Evolutionary conservation across 306 rosid species (phyloP), one percentile per base, ranked within the genome.

Genomic region (Cyclanthera cordifolia): DNA sequence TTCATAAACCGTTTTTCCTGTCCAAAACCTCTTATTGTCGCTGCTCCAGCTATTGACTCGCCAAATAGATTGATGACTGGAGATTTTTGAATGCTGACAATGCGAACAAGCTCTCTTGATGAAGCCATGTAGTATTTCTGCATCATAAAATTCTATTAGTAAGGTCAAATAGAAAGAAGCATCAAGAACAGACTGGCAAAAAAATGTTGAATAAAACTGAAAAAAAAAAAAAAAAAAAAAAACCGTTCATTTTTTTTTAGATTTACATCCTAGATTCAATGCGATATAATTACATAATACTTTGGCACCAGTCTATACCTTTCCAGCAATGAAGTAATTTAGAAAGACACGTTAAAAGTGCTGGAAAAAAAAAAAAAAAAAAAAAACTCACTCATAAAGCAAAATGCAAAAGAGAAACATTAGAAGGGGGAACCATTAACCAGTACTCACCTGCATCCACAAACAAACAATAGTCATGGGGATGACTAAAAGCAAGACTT

Each of bases 71-170:
- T 74, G 70, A 93, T 87, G 37, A 93, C 74, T 55, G 99, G 99
- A 80, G 99, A 93, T 80, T 93, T 93, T 81, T 90, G 99, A 71
- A 93, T 93, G 86, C 99, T 93, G 45, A 93, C 95, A 69, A 93
- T 93, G 48, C 99, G 97, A 56, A 93, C 99, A 75, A 93, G 81
- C 78, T 93, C 99, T 78, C 99, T 90, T 39, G 99, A 93, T 58
- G 99, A 93, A 77, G 99, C 86, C 99, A 93, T 93, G 85, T 93
- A 93, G 86, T 93, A 93, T 86, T 93, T 93, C 99, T 93, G 81
- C 79, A 77, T 52, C 2, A 6, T 37, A 57, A 68, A 78, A 56
- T 28, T 63, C 70, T 70, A 28, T 71, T 57, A 63, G 49, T 66
- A 66, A 66, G 71, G n/a, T n/a, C n/a, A n/a, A n/a, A 60, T 34